These are phyloP conservation scores for Cinnamomum chago DNA, from an alignment of 164 flowering plant genomes.

Conservation along the genomic window DNA sequence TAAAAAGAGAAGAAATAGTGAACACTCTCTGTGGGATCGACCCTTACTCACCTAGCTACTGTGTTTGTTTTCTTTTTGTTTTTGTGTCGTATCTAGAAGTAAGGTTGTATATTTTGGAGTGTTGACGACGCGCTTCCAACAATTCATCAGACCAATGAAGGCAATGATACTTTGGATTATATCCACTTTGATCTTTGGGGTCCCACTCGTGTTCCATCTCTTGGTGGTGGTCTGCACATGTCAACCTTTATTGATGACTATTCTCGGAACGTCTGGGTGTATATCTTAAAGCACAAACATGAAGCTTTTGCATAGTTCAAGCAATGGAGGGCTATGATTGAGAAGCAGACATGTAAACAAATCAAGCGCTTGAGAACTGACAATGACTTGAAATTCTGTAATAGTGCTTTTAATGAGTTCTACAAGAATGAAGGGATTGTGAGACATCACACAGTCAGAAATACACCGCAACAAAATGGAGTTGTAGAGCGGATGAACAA, in stretches of 20 bases:
- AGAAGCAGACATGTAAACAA: constrained; percentile 6
- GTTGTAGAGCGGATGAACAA: constrained; percentile 5
- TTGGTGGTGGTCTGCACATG: neutral
- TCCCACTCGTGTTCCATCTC: neutral
- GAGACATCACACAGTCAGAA: neutral
- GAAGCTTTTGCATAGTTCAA: neutral
- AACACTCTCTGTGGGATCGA: too few species aligned
- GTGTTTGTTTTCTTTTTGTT: too few species aligned
- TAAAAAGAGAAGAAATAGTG: too few species aligned
- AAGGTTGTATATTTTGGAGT: too few species aligned
- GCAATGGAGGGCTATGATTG: neutral
- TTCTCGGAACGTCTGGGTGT: too few species aligned
- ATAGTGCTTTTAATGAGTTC: neutral
- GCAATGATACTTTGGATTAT: constrained; percentile 7
- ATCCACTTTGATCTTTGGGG: constrained; percentile 2
- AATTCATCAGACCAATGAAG: too few species aligned
- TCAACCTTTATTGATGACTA: neutral
- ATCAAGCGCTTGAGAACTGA: neutral
- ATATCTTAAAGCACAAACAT: too few species aligned
- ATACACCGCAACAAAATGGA: constrained; percentile 12
- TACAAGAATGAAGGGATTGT: neutral
- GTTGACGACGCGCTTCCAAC: too few species aligned
- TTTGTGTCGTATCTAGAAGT: too few species aligned
- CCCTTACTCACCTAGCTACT: too few species aligned
- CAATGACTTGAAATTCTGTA: neutral